These are phyloP conservation scores for Rhizoclosmatium globosum DNA, from an alignment of 192 early-diverging fungal species.

Conservation along the genomic window DNA sequence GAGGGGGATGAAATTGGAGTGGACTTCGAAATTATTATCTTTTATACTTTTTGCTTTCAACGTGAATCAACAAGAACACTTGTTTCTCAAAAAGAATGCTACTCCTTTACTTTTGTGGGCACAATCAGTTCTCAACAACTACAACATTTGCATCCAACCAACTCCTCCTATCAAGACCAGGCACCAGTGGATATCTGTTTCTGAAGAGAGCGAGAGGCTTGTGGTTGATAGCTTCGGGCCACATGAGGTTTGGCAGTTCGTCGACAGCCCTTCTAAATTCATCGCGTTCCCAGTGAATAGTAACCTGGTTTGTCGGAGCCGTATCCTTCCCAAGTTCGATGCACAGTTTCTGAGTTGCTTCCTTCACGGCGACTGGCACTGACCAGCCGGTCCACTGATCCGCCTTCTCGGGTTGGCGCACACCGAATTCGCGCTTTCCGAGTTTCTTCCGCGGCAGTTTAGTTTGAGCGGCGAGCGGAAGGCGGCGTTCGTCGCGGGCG, in stretches of 20 bases:
- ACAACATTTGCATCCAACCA: too few relatives aligned
- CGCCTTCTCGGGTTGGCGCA: neutral
- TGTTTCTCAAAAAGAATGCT: too few relatives aligned
- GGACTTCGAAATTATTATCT: too few relatives aligned
- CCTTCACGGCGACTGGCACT: conserved; percentile 43
- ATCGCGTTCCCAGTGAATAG: conserved; percentile 56
- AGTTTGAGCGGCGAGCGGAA: conserved; percentile 37
- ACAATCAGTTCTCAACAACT: too few relatives aligned
- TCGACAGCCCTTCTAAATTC: conserved; percentile 47
- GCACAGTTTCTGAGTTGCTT: neutral
- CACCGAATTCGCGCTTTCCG: conserved; percentile 6
- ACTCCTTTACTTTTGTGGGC: too few relatives aligned
- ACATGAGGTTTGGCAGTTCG: conserved; percentile 30
- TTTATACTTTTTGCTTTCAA: too few relatives aligned
- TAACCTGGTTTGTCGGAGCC: neutral
- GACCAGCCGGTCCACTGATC: conserved; percentile 40
- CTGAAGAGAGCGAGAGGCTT: conserved; percentile 41
- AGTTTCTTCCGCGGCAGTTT: conserved; percentile 1
- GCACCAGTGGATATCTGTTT: too few relatives aligned
- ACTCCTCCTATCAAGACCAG: too few relatives aligned
- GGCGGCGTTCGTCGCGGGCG: conserved; percentile 1
- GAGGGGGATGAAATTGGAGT: too few relatives aligned
- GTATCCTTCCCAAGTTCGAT: neutral
- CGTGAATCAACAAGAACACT: too few relatives aligned
- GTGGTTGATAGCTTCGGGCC: conserved; percentile 51